Evolutionary conservation across 768 basidiomycete species (phyloP), one percentile per base, ranked within the genome.

Genomic region (Macrolepiota fuliginosa): DNA sequence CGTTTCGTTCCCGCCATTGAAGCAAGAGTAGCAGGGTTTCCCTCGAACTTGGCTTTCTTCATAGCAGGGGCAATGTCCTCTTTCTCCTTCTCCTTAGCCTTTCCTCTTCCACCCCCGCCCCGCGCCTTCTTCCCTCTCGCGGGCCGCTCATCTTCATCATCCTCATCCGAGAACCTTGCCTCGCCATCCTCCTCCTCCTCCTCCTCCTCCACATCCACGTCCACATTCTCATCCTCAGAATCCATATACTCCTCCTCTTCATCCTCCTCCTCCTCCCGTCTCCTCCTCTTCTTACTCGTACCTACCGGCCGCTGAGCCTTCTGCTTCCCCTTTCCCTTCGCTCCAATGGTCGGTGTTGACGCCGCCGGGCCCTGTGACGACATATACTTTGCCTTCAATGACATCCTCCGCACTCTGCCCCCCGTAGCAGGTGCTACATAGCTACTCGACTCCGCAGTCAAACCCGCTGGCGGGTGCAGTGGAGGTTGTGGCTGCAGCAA

Each of bases 1-100:
- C 66, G 64, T 76, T 74, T 69, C 67, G 71, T 67, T 62, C 68
- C 54, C 36, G 61, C 36, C 12, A 63, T 13, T 42, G 62, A 25
- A 49, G 42, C 56, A 35, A 39, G 46, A 54, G 49, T 27, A n/a
- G 54, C 55, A 27, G 53, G 39, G 50, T 60, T 63, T 32, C 39
- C 45, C 52, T 54, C 55, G 37, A 59, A 54, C 32, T 64, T 63
- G 54, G 52, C 61, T 17, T 29, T 52, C 35, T 58, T 58, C 32
- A 19, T 32, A 22, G 50, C 39, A n/a, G 56, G 56, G 52, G 32
- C 52, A 29, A 47, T 53, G 25, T 51, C 49, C 37, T 62, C 65
- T 58, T 68, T 72, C 2, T 67, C 64, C 56, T 71, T 68, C 54
- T 68, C 57, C 49, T 55, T 56, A 2, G 24, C 47, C 65, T 51